Conservation (phyloP, 2,329 filamentous ascomycete genomes). For the Myriosclerotinia curreyana region DNA sequence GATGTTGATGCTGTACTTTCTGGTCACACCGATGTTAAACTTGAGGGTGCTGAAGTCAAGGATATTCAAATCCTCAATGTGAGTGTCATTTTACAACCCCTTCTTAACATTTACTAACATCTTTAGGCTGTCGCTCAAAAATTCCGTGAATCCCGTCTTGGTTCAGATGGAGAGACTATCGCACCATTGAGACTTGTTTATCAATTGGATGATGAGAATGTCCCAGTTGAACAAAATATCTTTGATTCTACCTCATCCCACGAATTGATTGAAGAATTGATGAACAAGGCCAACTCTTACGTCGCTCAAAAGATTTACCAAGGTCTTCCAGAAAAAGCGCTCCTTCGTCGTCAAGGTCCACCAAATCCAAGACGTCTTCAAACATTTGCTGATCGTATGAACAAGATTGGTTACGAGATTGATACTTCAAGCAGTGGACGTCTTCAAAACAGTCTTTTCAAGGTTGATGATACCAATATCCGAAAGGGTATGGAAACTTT, state of each 20-base stretch:
- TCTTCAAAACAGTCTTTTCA: conserved; percentile 92
- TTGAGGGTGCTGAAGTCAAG: conserved; percentile 65
- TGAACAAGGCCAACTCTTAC: conserved; percentile 87
- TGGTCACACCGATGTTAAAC: conserved; percentile 58
- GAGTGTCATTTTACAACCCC: conserved; percentile 38
- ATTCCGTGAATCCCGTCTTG: conserved; percentile 84
- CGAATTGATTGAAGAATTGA: conserved; percentile 91
- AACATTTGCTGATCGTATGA: conserved; percentile 92
- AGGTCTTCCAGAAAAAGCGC: conserved; percentile 84
- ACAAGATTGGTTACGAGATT: conserved; percentile 82
- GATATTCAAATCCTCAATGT: conserved; percentile 78
- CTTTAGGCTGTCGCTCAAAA: conserved; percentile 73
- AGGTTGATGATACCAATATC: conserved; percentile 81
- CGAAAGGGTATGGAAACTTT: conserved; percentile 98
- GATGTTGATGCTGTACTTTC: conserved; percentile 81
- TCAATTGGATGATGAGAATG: conserved; percentile 96
- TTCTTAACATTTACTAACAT: conserved; percentile 31
- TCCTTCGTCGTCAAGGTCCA: conserved; percentile 80
- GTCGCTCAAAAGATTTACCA: conserved; percentile 80
- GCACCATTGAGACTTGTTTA: conserved; percentile 85
- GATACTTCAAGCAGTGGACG: conserved; percentile 86
- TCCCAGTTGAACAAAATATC: conserved; percentile 93
- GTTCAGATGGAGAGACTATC: conserved; percentile 73
- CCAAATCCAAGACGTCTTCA: conserved; percentile 86
- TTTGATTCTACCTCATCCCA: conserved; percentile 88